phyloP scores from a whole-genome alignment of 164 flowering plant genomes.

The Litsea cubeba region DNA sequence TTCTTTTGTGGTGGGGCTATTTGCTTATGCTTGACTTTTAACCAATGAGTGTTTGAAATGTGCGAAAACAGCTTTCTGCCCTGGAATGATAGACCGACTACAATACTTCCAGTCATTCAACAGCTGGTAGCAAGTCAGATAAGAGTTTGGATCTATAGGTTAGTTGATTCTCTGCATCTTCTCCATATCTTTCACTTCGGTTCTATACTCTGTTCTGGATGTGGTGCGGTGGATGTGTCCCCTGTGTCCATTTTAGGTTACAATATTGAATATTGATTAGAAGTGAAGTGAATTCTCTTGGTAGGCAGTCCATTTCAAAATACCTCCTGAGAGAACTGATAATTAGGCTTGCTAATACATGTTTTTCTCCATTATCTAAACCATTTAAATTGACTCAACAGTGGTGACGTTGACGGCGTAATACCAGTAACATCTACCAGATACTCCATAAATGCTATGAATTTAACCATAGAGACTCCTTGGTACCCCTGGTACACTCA shows the following conservation, averaged over 20 bases:
- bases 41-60: no score
- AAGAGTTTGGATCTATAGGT: conserved; percentile 40
- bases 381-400: conserved; percentile 6
- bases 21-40: neutral
- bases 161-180: neutral
- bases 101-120: conserved; percentile 27
- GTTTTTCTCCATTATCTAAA: neutral
- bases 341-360: neutral
- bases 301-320: no score
- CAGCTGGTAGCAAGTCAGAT: conserved; percentile 28
- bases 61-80: neutral
- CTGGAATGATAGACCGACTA: conserved; percentile 29
- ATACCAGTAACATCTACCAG: conserved; percentile 31
- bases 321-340: neutral
- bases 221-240: neutral
- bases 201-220: no score
- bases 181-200: no score
- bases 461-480: conserved; percentile 15
- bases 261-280: no score
- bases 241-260: no score
- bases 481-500: conserved; percentile 41
- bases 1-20: no score
- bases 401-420: conserved; percentile 36
- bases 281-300: no score
- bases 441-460: conserved; percentile 26